Percentiles rank a stretch among this genome's conserved stretches.
Evolutionary conservation across 176 grass and related monocot genomes (phyloP).

Genomic region (Melocanna baccifera): DNA sequence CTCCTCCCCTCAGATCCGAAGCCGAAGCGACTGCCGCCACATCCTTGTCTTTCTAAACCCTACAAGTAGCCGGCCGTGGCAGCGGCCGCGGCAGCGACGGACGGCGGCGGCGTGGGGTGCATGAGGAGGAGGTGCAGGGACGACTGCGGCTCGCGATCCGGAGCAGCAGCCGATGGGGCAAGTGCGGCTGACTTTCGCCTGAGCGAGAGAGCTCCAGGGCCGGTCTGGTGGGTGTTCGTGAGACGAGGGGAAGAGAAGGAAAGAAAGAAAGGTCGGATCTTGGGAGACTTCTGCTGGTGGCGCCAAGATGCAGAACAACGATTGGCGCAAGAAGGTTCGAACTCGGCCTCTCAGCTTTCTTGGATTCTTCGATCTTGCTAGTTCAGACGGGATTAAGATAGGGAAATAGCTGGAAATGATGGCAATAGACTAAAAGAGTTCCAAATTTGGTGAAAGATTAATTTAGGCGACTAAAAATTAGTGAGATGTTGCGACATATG

Average conservation of each 20-base stretch:
- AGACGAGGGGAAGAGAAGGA: background rate
- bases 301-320: constrained; percentile 32
- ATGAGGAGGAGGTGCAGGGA: constrained; percentile 17
- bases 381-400: background rate
- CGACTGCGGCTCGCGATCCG: constrained; percentile 31
- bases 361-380: background rate
- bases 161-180: constrained; percentile 43
- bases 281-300: background rate
- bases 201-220: background rate
- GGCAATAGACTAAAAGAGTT: background rate
- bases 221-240: background rate
- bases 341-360: background rate
- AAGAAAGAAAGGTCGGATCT: background rate
- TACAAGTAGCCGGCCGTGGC: constrained; percentile 22
- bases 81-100: constrained; percentile 7
- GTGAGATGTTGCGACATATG: background rate
- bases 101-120: constrained; percentile 8
- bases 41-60: background rate
- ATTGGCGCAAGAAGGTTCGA: constrained; percentile 32
- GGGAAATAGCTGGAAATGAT: background rate
- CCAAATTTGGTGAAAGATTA: background rate
- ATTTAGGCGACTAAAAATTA: background rate
- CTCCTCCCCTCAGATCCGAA: background rate
- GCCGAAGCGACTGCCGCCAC: background rate
- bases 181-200: constrained; percentile 35